Evolutionary conservation across 768 basidiomycete genomes (phyloP), one percentile per base, ranked within the genome.

Genomic region (Tylopilus vinaceipallidus): DNA sequence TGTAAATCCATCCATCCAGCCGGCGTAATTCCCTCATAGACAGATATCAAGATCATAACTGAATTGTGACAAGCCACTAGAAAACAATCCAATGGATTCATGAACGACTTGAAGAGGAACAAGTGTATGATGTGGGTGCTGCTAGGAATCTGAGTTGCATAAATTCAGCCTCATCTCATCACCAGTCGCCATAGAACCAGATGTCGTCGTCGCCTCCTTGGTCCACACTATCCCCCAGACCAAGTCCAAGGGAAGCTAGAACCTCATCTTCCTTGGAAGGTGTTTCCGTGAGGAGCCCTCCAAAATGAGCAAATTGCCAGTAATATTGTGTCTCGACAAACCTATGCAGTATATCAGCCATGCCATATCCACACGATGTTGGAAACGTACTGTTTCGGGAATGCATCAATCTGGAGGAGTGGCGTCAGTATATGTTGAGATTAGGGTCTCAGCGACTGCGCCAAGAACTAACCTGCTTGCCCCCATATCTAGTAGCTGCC

Each of bases 391-490:
- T 29, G 4, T 34, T 34, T 47, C 0, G 50, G 50, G 8, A 53
- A 6, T 13, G 22, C n/a, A 24, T 54, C 46, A 0, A 53, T 17
- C 54, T 53, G 8, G 38, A 5, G 1, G n/a, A 40, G 32, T 6
- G 7, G 10, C 3, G 2, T 54, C 52, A 54, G 5, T 23, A n/a
- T n/a, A n/a, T n/a, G n/a, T n/a, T n/a, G n/a, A n/a, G n/a, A 22
- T 8, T 20, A 19, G 23, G 16, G 10, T 12, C n/a, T 14, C 23
- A 2, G 11, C 30, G 11, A 17, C 39, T 16, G 24, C 2, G 12
- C 10, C 10, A 17, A 10, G n/a, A 10, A 52, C 46, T 17, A 23
- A 59, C 58, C 47, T 60, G 54, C 30, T 56, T 60, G 12, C 58
- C 54, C n/a, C 57, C 58, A 6, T 52, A 56, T 29, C 47, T 48